Percentiles rank a stretch among this genome's conserved stretches.
These are phyloP conservation scores for Colletotrichum chlorophyti DNA, from an alignment of 2,329 filamentous ascomycete genomes.

Conservation along the genomic window DNA sequence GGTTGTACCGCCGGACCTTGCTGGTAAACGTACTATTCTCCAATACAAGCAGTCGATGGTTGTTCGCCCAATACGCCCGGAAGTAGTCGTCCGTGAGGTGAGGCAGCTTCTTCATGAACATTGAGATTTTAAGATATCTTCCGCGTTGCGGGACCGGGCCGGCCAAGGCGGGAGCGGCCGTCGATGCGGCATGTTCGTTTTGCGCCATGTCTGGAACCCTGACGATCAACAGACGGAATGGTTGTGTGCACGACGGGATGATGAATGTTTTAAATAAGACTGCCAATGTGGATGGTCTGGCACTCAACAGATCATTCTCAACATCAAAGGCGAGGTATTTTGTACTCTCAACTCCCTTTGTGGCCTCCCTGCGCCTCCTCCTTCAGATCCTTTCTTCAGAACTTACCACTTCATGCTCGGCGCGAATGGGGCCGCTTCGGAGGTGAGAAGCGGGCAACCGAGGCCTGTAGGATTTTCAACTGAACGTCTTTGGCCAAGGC, in stretches of 20 bases:
- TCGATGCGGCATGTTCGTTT: not conserved
- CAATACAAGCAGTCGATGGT: constrained; percentile 34
- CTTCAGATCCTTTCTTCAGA: too few relatives aligned
- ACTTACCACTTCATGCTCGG: too few relatives aligned
- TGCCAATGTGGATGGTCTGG: too few relatives aligned
- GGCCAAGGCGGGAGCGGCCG: not conserved
- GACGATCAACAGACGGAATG: too few relatives aligned
- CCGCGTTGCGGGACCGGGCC: constrained; percentile 23
- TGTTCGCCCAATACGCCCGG: constrained; percentile 37
- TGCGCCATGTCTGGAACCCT: not conserved
- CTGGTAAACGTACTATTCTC: constrained; percentile 33
- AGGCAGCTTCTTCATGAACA: constrained; percentile 37
- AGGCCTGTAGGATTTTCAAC: too few relatives aligned
- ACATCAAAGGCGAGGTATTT: too few relatives aligned
- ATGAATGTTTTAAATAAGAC: too few relatives aligned
- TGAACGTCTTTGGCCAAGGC: too few relatives aligned
- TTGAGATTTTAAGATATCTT: constrained; percentile 33
- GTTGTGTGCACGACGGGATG: too few relatives aligned
- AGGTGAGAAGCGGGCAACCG: too few relatives aligned
- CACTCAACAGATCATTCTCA: too few relatives aligned
- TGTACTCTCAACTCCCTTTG: too few relatives aligned
- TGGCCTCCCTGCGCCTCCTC: not conserved
- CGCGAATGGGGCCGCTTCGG: not conserved
- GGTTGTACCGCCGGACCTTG: constrained; percentile 26
- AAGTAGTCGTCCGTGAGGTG: constrained; percentile 38